Evolutionary conservation across 257 asterid species (phyloP), one percentile per base, ranked within the genome.

Genomic region (Ilex asprella): DNA sequence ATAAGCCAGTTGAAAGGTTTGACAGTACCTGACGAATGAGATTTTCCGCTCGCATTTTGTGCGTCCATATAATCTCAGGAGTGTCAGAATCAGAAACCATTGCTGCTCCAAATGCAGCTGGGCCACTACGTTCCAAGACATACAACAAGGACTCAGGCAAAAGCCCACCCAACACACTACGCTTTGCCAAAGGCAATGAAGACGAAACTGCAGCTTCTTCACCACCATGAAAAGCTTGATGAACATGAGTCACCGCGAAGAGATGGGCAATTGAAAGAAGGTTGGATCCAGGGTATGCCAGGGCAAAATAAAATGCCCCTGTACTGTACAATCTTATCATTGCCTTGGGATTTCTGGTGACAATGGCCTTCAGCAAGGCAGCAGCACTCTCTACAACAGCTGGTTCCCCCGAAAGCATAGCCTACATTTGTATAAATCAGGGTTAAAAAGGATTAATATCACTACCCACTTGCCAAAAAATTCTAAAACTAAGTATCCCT

Each of bases 11-110:
- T n/a, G 31, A 58, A 60, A 63, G 61, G 50, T 55, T 60, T 67
- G 58, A 62, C 41, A 59, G 43, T 73, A 93, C 99, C 96, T 93
- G 99, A 62, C 92, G 71, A 67, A 93, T 89, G 50, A 93, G 74
- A 84, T 93, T 87, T 73, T 87, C 97, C 64, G 96, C 97, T 72
- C 99, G 77, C 97, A 93, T 93, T 70, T 93, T 93, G 81, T 93
- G 97, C 2, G 99, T 93, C 99, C 99, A 93, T 72, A 93, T 93
- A 66, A 93, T 93, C 82, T 93, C 99, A 74, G 99, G 99, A 77
- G 99, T 89, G 79, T 93, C 99, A 60, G 99, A 93, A 84, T 93
- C 99, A 62, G 97, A 89, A 73, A 93, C 86, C 99, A 93, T 85
- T 44, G 99, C 99, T 39, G 97, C 97, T 52, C 92, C 87, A 85